Conservation (phyloP, 1,284 basidiomycete species). For the Veloboletus limbatus region DNA sequence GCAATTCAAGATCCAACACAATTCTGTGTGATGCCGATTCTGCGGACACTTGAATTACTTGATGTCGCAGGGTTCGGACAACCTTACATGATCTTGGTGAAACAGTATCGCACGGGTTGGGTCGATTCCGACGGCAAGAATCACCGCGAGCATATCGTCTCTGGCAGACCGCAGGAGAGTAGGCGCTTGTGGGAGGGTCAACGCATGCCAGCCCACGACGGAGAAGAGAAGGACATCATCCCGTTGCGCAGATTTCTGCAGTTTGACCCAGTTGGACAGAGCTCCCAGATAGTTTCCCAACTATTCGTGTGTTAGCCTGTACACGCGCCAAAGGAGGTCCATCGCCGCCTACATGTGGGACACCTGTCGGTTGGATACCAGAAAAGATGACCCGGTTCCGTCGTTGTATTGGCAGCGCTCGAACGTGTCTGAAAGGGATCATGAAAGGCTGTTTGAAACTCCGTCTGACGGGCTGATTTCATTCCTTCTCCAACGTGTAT, state of each 20-base stretch:
- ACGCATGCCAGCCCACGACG: slow-evolving; percentile 89
- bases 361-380: slow-evolving; percentile 83
- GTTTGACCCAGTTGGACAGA: slow-evolving; percentile 81
- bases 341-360: slow-evolving; percentile 81
- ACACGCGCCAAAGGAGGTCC: no score
- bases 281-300: slow-evolving; percentile 94
- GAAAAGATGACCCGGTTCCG: slow-evolving; percentile 59
- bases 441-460: slow-evolving; percentile 27
- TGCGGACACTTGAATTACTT: slow-evolving; percentile 31
- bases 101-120: slow-evolving; percentile 68
- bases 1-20: slow-evolving; percentile 92
- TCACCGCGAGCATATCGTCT: slow-evolving; percentile 77
- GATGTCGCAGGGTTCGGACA: not conserved
- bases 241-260: slow-evolving; percentile 61
- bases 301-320: slow-evolving; percentile 41
- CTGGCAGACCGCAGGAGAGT: slow-evolving; percentile 58
- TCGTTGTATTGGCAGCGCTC: not conserved
- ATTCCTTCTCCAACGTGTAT: no score
- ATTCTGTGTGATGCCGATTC: slow-evolving; percentile 83
- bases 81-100: slow-evolving; percentile 83
- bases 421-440: no score
- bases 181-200: slow-evolving; percentile 88
- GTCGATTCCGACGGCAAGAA: slow-evolving; percentile 86
- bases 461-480: slow-evolving; percentile 19
- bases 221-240: slow-evolving; percentile 77